Evolutionary conservation across 345 rosid species (phyloP).

Genomic region (Eucalyptus marginata): DNA sequence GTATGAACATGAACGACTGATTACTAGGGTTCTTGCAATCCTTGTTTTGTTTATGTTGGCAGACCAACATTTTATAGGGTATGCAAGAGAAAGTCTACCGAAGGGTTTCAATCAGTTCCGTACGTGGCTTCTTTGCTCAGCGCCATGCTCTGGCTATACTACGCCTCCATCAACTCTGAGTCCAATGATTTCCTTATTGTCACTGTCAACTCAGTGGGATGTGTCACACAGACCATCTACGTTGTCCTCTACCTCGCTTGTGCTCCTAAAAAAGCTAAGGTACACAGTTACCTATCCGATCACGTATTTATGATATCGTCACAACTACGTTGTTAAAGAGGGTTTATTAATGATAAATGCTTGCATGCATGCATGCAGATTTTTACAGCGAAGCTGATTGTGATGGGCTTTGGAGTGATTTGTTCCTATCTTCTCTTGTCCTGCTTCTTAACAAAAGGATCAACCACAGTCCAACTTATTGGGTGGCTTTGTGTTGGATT

Average conservation of each 20-base stretch:
- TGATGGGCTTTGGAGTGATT: neutral
- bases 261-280: slow-evolving; percentile 49
- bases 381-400: slow-evolving; percentile 37
- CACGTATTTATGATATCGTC: neutral
- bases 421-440: no score
- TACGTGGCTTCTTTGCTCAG: slow-evolving; percentile 43
- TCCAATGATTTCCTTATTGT: slow-evolving; percentile 45
- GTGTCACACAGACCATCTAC: slow-evolving; percentile 58
- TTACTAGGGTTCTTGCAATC: neutral
- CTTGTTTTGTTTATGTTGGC: neutral
- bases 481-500: no score
- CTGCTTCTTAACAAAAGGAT: no score
- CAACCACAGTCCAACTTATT: no score
- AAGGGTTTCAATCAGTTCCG: slow-evolving; percentile 56
- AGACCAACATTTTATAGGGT: slow-evolving; percentile 56
- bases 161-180: slow-evolving; percentile 30
- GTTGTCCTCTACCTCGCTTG: slow-evolving; percentile 42
- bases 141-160: slow-evolving; percentile 56
- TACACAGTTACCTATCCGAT: neutral
- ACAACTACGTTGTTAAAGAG: neutral
- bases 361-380: slow-evolving; percentile 19
- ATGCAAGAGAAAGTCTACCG: slow-evolving; percentile 44
- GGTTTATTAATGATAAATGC: neutral
- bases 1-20: neutral
- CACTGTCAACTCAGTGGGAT: slow-evolving; percentile 81